These are phyloP conservation scores for Cokeromyces recurvatus DNA, from an alignment of 371 early-diverging fungal species.

Conservation along the genomic window DNA sequence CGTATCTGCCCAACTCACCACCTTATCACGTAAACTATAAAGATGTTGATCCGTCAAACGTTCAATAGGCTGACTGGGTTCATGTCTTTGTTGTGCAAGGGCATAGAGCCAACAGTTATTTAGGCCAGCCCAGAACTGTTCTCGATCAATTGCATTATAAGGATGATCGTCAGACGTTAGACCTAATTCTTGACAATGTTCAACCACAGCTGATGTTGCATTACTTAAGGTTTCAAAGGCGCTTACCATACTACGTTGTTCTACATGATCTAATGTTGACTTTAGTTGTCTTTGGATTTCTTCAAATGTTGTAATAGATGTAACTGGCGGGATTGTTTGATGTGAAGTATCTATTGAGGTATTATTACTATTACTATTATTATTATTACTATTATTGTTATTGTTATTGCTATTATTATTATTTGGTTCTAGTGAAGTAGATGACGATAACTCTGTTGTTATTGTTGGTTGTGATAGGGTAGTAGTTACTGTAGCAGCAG, in stretches of 20 bases:
- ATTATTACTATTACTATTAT: constrained; percentile 3
- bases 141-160: constrained; percentile 49
- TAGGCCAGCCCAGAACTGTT: constrained; percentile 76
- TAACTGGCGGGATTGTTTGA: constrained; percentile 1
- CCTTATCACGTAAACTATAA: constrained; percentile 56
- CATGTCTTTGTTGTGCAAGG: constrained; percentile 57
- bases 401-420: constrained; percentile 5
- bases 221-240: constrained; percentile 71
- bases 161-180: constrained; percentile 51
- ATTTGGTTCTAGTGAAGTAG: not conserved
- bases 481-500: not conserved
- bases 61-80: constrained; percentile 54
- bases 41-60: constrained; percentile 56
- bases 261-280: constrained; percentile 64
- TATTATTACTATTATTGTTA: not conserved
- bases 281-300: constrained; percentile 70
- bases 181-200: constrained; percentile 65
- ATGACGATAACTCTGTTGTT: not conserved
- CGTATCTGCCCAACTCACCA: constrained; percentile 72
- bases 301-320: constrained; percentile 49
- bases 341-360: not conserved
- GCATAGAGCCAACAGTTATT: constrained; percentile 81
- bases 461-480: too few species aligned
- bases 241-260: constrained; percentile 60
- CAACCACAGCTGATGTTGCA: constrained; percentile 67